Evolutionary conservation across 495 filamentous ascomycete species (phyloP), one percentile per base, ranked within the genome.

Genomic region (Amniculicola lignicola): DNA sequence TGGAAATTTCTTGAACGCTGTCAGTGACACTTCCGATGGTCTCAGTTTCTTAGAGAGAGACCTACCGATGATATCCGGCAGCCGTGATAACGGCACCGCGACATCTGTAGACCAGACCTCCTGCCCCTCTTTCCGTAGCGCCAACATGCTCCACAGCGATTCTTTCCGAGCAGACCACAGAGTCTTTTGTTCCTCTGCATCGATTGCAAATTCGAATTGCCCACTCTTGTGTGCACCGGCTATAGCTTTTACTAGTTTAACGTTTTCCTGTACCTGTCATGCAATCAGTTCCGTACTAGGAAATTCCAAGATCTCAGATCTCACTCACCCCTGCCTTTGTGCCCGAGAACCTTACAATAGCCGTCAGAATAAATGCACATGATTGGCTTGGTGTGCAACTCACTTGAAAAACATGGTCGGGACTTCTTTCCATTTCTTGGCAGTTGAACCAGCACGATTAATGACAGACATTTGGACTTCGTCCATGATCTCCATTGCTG

Each of bases 341-440:
- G 19, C 87, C 87, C 0, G 80, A 77, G 63, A 91, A 91, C 36
- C 68, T 70, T 46, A 36, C 1, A 28, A 12, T 14, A 14, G 25
- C n/a, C 14, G 49, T 61, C 59, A 61, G 52, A 46, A 24, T 19
- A 33, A n/a, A 33, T n/a, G 2, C 14, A 31, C 27, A 19, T 21
- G 15, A 52, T 52, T 43, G 9, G 36, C 16, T 22, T 35, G 18
- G 12, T 23, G 1, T 21, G 19, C 18, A 24, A 57, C 65, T 64
- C 43, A 72, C 67, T 90, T 92, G 78, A 92, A 89, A 71, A 92
- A 92, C 7, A 92, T 74, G 5, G 87, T 90, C 1, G 87, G 88
- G 54, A 77, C 72, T 64, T 90, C 87, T 66, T 84, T 84, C 87
- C 86, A 90, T 23, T 77, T 76, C 33, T 81, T 74, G 2, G 81